Evolutionary conservation across 352 stramenopile genomes (phyloP).

Genomic region (Pythium rhizo-oryzae): DNA sequence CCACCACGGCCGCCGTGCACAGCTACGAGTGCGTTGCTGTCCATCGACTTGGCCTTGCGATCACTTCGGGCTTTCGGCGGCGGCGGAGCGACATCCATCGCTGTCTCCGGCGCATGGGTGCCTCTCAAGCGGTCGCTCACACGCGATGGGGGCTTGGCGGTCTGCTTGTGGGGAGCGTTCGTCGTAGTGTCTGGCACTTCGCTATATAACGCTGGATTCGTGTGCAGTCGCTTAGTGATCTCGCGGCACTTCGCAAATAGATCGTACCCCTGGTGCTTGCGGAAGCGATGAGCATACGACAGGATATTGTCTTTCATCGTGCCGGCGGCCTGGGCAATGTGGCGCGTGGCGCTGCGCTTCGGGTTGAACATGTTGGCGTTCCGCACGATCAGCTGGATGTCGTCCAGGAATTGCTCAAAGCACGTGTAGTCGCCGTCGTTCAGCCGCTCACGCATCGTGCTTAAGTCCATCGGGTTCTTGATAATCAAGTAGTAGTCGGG

Average conservation of each 20-base stretch:
- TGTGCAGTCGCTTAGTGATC: slow-evolving; percentile 66
- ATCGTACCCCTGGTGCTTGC: slow-evolving; percentile 86
- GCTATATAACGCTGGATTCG: slow-evolving; percentile 47
- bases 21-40: too few relatives aligned
- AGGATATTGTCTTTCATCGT: slow-evolving; percentile 91
- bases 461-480: slow-evolving; percentile 86
- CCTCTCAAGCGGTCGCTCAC: slow-evolving; percentile 29
- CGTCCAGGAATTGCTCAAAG: slow-evolving; percentile 86
- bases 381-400: slow-evolving; percentile 87
- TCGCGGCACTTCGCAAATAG: slow-evolving; percentile 87
- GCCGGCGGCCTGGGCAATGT: slow-evolving; percentile 79
- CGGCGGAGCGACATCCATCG: slow-evolving; percentile 2
- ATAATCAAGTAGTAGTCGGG: slow-evolving; percentile 92
- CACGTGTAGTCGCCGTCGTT: slow-evolving; percentile 90
- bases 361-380: slow-evolving; percentile 93
- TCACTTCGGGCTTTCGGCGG: neutral
- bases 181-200: slow-evolving; percentile 23
- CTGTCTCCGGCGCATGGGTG: slow-evolving; percentile 20
- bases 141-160: slow-evolving; percentile 10
- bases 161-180: neutral
- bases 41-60: too few relatives aligned
- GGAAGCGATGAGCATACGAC: slow-evolving; percentile 88
- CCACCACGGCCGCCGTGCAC: neutral
- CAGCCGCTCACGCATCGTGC: slow-evolving; percentile 89
- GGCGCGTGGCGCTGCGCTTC: slow-evolving; percentile 64